Evolutionary conservation across 768 basidiomycete species (phyloP), one percentile per base, ranked within the genome.

Genomic region (Kwoniella sp.): DNA sequence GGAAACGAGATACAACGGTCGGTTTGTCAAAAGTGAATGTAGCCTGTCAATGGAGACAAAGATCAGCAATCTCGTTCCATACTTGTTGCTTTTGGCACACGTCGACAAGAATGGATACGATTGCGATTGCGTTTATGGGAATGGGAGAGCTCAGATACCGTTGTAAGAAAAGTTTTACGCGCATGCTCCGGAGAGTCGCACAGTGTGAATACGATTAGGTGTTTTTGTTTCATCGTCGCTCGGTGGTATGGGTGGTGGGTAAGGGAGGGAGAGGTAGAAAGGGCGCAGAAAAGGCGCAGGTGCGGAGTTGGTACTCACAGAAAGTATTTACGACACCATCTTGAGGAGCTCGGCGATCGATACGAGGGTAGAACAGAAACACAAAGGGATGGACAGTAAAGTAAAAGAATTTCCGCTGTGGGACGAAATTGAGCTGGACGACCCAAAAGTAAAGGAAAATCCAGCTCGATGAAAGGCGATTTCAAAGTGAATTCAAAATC

Each of bases 151-250:
- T 78, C 76, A 67, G 76, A 75, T 78, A 78, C 76, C 76, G 76
- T 78, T 78, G 76, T 53, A 68, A 45, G 76, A 50, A 68, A 59
- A 51, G 64, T 73, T 61, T 65, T 73, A 65, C 53, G 71, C 76
- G 73, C 73, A 74, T 74, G 61, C 73, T 68, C 70, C 65, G 56
- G 59, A 69, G 71, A 70, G 68, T 78, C 55, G 66, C 76, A 75
- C 73, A 78, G 76, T 78, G 76, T 78, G 76, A 78, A 78, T 78
- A 78, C 71, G 76, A 78, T 78, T 78, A 78, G 76, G 66, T 66
- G 66, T 61, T 50, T 74, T 63, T 68, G 73, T 73, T 67, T 75
- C 74, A 61, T 75, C 74, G 73, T 74, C 52, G 73, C 73, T 65
- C 38, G 61, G 61, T 23, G 59, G 58, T 34, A 41, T 54, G 29